Evolutionary conservation across 176 grass and related monocot species (phyloP), one percentile per base, ranked within the genome.

Genomic region (Chrysopogon serrulatus): DNA sequence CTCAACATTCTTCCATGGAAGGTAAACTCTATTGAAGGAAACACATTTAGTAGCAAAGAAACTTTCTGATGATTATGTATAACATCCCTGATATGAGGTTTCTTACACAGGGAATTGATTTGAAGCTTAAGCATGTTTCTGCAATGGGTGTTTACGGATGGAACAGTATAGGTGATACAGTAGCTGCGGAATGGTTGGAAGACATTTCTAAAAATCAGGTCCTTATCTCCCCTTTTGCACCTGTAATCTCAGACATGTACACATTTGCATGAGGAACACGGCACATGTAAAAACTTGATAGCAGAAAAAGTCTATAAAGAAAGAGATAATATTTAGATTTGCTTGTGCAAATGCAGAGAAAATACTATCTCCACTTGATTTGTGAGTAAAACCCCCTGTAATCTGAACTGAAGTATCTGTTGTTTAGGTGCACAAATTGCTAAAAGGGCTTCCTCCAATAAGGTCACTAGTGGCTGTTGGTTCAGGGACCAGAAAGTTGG

Each of bases 161-260:
- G 91, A 93, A 89, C 57, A 99, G 81, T 68, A 90, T 99, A 80
- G 94, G 87, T 75, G 96, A 96, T 83, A 92, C 87, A 78, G 83
- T 99, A 83, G 80, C 90, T 81, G 91, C 85, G 2, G 96, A 94
- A 40, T 99, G 93, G 96, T 88, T 99, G 79, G 96, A 99, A 82
- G 96, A 99, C 65, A 96, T 99, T 83, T 95, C 96, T 57, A 92
- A 96, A 73, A 96, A 99, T 71, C 96, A 99, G 96, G 96, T 99
- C 76, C 64, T 90, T 57, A 36, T 83, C 40, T 77, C 61, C 74
- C 61, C 45, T 43, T 77, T 32, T 48, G 68, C 43, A 39, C 26
- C 23, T 82, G 27, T 90, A 82, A 42, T 70, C 85, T 32, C 62
- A 16, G 54, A 65, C 27, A 76, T 71, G 70, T 35, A 61, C 56